Evolutionary conservation across 1,284 basidiomycete species (phyloP).

Genomic region (Coriolopsis trogii): DNA sequence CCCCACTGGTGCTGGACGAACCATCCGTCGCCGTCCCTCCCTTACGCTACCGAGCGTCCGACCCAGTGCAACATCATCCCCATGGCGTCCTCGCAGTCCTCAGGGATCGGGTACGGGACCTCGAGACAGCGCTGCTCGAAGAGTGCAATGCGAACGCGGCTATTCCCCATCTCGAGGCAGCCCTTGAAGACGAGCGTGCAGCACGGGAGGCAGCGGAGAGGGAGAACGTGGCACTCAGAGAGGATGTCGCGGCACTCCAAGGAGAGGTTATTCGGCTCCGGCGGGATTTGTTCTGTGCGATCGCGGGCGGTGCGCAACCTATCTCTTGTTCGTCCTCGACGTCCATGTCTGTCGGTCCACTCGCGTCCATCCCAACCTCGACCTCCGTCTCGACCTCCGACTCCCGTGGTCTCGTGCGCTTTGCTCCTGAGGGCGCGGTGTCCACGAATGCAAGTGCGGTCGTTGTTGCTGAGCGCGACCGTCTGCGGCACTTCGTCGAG

Average conservation of each 20-base stretch:
- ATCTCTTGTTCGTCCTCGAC: too few relatives aligned
- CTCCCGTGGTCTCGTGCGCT: not conserved
- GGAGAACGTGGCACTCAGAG: constrained; percentile 11
- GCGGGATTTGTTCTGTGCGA: constrained; percentile 32
- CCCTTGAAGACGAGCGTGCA: constrained; percentile 18
- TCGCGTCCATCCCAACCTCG: not conserved
- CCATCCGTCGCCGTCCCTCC: too few relatives aligned
- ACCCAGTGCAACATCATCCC: constrained; percentile 5
- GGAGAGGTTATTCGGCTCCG: constrained; percentile 34
- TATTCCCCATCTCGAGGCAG: constrained; percentile 24
- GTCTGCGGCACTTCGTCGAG: constrained; percentile 31
- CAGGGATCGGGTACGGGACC: constrained; percentile 27
- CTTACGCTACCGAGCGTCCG: constrained; percentile 1
- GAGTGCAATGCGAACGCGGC: constrained; percentile 9
- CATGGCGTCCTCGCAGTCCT: constrained; percentile 21
- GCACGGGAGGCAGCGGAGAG: constrained; percentile 17
- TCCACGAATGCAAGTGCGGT: not conserved
- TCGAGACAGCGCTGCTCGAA: constrained; percentile 16
- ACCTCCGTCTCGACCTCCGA: not conserved
- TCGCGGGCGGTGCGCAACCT: not conserved
- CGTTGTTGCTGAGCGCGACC: constrained; percentile 29
- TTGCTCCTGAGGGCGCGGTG: constrained; percentile 1
- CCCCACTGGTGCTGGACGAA: too few relatives aligned
- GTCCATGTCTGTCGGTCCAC: not conserved
- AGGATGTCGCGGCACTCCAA: constrained; percentile 22